Conservation (phyloP, 2,329 filamentous ascomycete species). For the Paraphoma sp. region DNA sequence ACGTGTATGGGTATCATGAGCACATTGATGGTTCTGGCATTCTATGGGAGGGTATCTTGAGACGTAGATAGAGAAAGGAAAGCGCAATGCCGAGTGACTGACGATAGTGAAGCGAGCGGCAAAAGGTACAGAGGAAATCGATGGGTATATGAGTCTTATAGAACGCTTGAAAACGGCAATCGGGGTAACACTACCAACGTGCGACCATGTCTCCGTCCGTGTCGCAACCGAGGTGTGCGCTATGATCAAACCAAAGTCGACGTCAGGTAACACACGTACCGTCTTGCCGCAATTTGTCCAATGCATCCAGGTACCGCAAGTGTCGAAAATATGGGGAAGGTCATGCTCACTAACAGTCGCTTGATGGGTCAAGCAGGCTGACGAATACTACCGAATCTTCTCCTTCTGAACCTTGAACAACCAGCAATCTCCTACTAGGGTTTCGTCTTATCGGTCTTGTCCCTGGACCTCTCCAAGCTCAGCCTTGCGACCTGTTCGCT, state of each 20-base stretch:
- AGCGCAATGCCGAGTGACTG: not conserved
- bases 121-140: not conserved
- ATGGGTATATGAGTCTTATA: not conserved
- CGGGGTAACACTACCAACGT: slow-evolving; percentile 1
- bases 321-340: not conserved
- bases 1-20: not conserved
- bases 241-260: not conserved
- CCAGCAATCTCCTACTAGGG: slow-evolving; percentile 1
- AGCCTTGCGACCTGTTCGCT: slow-evolving; percentile 43
- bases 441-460: slow-evolving; percentile 22
- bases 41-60: not conserved
- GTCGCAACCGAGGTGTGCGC: slow-evolving; percentile 1
- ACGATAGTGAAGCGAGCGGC: not conserved
- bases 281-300: not conserved
- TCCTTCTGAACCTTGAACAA: not conserved
- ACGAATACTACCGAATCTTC: not conserved
- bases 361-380: no score
- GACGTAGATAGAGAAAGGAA: not conserved
- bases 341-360: not conserved
- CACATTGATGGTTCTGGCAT: not conserved
- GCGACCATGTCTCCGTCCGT: slow-evolving; percentile 1
- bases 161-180: not conserved
- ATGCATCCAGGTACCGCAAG: not conserved
- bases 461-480: slow-evolving; percentile 14
- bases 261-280: not conserved